Evolutionary conservation across 75 land plant species (phyloP), one percentile per base, ranked within the genome.

Genomic region (Azolla pinnata): DNA sequence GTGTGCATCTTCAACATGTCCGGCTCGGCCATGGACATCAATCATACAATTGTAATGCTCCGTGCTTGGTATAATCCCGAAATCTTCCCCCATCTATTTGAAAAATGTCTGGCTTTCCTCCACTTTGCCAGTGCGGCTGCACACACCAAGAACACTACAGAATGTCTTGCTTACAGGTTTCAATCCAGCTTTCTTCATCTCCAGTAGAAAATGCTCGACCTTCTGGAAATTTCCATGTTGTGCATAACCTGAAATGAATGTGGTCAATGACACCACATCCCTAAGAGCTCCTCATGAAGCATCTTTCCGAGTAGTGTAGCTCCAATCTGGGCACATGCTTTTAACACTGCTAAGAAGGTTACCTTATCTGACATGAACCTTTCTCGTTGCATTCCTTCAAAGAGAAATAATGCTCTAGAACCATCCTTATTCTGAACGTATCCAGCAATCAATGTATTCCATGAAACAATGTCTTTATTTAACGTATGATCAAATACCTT

Each of bases 381-480:
- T 31, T 29, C 32, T 2, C 4, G 8, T 54, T 54, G 57, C 17
- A 54, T 18, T 2, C 14, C 17, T 3, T 31, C 16, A 24, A 9
- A 54, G 2, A 54, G 8, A 2, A 23, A n/a, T 3, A 54, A 54
- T 18, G 57, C 57, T 31, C 16, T 2, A 2, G 20, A 2, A 28
- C 32, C 32, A 54, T 54, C 32, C 2, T 73, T 66, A 52, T 75
- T 63, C 31, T 71, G 65, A 27, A 75, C 78, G 23, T 56, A 75
- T 2, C 78, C 82, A 52, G 74, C 61, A 12, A 79, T 75, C 19
- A 75, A 55, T 21, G 82, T 71, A 49, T 75, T 79, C 82, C 82
- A 79, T 8, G 78, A 79, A 14, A 79, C 66, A 5, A 67, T 21
- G 56, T 79, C 72, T 26, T 45, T 73, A 32, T 19, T 52, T 24